phyloP scores from a whole-genome alignment of 805 yeast species.

The Hyphopichia homilentoma region DNA sequence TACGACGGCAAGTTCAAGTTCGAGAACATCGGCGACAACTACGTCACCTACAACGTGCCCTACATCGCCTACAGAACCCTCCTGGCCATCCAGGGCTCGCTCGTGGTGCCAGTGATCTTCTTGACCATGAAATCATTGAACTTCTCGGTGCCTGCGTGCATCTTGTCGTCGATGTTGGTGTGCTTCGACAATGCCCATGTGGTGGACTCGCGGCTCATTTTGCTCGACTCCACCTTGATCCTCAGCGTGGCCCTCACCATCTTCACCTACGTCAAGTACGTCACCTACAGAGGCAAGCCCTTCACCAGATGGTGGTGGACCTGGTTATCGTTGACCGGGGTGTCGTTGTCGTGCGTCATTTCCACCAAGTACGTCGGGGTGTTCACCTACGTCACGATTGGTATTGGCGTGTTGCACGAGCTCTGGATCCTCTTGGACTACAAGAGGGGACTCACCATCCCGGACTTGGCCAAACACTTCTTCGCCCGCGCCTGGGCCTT shows the following conservation, averaged over 20 bases:
- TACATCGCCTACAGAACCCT: conserved; percentile 78
- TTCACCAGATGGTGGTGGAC: conserved; percentile 76
- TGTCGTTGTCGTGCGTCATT: conserved; percentile 84
- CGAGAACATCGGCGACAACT: conserved; percentile 82
- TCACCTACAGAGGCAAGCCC: conserved; percentile 59
- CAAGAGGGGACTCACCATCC: conserved; percentile 58
- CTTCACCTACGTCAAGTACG: conserved; percentile 74
- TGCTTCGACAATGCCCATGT: conserved; percentile 88
- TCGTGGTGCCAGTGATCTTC: conserved; percentile 81
- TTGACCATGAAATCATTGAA: conserved; percentile 82
- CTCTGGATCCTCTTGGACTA: conserved; percentile 84
- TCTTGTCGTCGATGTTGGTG: conserved; percentile 72
- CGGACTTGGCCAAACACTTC: conserved; percentile 63
- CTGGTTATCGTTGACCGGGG: conserved; percentile 84
- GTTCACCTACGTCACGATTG: conserved; percentile 84
- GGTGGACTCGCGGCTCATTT: conserved; percentile 83
- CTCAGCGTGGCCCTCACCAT: conserved; percentile 79
- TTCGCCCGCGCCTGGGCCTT: conserved; percentile 67
- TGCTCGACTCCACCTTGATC: conserved; percentile 86
- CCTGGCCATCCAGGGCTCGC: conserved; percentile 75
- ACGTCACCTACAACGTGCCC: conserved; percentile 76
- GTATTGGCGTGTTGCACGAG: conserved; percentile 80
- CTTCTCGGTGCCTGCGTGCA: conserved; percentile 73
- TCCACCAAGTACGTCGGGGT: conserved; percentile 96
- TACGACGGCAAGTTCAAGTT: conserved; percentile 92